These are phyloP conservation scores for Verticillium nonalfalfae DNA, from an alignment of 2,329 filamentous ascomycete genomes.

Conservation along the genomic window DNA sequence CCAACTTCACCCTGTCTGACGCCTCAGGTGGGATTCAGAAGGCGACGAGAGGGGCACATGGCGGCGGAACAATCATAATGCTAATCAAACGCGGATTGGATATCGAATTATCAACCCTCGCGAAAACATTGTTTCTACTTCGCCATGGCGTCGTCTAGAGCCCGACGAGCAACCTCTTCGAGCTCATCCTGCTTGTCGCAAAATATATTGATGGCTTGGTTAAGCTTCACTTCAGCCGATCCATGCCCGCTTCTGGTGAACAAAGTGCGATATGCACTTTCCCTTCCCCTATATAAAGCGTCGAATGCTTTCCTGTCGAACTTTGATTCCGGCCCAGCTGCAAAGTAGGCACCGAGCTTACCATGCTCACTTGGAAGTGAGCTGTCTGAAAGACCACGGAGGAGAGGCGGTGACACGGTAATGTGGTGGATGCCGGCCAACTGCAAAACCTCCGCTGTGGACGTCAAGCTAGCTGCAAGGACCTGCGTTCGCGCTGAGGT, in stretches of 20 bases:
- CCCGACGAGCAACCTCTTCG: conserved; percentile 24
- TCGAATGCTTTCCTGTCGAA: conserved; percentile 6
- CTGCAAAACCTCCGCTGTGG: conserved; percentile 49
- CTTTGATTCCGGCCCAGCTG: conserved; percentile 19
- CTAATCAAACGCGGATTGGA: too few species aligned
- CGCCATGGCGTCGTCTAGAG: not conserved
- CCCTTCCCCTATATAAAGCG: conserved; percentile 21
- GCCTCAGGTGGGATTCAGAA: too few species aligned
- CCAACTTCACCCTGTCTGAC: too few species aligned
- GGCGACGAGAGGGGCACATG: too few species aligned
- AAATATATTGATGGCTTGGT: conserved; percentile 52
- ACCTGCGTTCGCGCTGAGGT: conserved; percentile 39
- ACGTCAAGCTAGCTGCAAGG: conserved; percentile 51
- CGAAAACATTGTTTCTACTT: not conserved
- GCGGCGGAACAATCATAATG: too few species aligned
- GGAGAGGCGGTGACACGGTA: conserved; percentile 48
- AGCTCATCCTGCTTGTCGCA: conserved; percentile 47
- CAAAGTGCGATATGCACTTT: conserved; percentile 41
- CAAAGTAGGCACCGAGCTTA: conserved; percentile 21
- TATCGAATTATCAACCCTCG: too few species aligned
- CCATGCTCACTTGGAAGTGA: conserved; percentile 22
- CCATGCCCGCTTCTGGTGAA: conserved; percentile 42
- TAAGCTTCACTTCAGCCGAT: conserved; percentile 42
- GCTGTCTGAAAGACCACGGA: conserved; percentile 37
- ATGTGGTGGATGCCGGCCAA: conserved; percentile 53